Evolutionary conservation across 78 protist species (phyloP), one percentile per base, ranked within the genome.

Genomic region (Protostelium mycophagum): DNA sequence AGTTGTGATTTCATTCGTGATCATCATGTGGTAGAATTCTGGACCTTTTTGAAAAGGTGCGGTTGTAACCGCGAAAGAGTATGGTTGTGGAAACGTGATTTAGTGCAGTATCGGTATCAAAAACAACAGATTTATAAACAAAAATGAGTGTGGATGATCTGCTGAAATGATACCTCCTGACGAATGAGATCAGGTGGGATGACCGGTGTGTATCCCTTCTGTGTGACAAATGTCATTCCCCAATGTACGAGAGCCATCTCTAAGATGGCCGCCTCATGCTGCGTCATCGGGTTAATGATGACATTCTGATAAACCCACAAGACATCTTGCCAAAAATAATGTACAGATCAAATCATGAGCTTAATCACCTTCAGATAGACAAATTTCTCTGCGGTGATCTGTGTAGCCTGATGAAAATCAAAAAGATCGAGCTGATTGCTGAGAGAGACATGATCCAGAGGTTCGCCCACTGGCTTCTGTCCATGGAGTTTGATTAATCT

Each of bases 111-210:
- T n/a, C n/a, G n/a, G n/a, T n/a, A n/a, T n/a, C n/a, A n/a, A n/a
- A n/a, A n/a, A n/a, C n/a, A n/a, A n/a, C n/a, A n/a, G n/a, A n/a
- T n/a, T n/a, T n/a, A n/a, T n/a, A n/a, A n/a, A n/a, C n/a, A n/a
- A n/a, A n/a, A n/a, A n/a, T n/a, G n/a, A n/a, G n/a, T n/a, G n/a
- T n/a, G n/a, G n/a, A n/a, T n/a, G n/a, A n/a, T n/a, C n/a, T n/a
- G n/a, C n/a, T n/a, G n/a, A 31, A 85, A 23, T n/a, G 84, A 63
- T 34, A 93, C 88, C 35, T 31, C 34, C 35, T 91, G 87, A 1
- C 90, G 93, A 23, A 91, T 88, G 28, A 96, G 85, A 85, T 93
- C 96, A 28, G 97, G 97, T 36, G 95, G 89, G 34, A 88, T 85
- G 35, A 90, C 85, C 0, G 95, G 93, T 0, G 63, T 83, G n/a